Evolutionary conservation across 2,329 filamentous ascomycete species (phyloP), one percentile per base, ranked within the genome.

Genomic region (Ambrosiella cleistominuta): DNA sequence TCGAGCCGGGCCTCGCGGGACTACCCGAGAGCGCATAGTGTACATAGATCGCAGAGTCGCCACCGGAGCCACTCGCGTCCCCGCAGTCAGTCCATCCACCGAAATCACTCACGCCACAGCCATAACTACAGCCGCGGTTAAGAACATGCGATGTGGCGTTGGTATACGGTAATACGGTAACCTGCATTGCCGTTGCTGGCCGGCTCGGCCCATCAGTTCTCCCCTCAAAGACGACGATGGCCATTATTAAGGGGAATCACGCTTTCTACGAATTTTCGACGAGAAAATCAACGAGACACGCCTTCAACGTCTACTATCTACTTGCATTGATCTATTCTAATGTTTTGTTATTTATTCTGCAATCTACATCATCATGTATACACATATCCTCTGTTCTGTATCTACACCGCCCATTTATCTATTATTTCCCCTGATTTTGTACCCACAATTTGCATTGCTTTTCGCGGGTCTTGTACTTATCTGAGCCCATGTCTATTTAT

Each of bases 1-100:
- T 65, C 66, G 42, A 69, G 66, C 57, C 65, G 69, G 27, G 52
- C 13, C 44, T 54, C 52, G 13, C 37, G 52, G 9, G 52, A 54
- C 52, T 54, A 54, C 35, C n/a, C 8, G 8, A 64, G 65, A 37
- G 13, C 52, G 53, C 57, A 50, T 53, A 61, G 58, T 51, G 49
- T 56, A 51, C 52, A 54, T 42, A 27, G 57, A 47, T 37, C 57
- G 44, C 54, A 56, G 42, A 42, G 60, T 50, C 59, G 57, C 39
- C 49, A 19, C 27, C 50, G 50, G 12, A 58, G 56, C 50, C 38
- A 38, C n/a, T 44, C 52, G 38, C 15, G 15, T 42, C 52, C 40
- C 27, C 52, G 52, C 5, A 42, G 37, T n/a, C 17, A 40, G 39
- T 57, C 56, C 13, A 50, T 36, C 15, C 38, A 12, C 52, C 37